These are phyloP conservation scores for Cordyceps fumosorosea DNA, from an alignment of 2,329 filamentous ascomycete species.

Conservation along the genomic window DNA sequence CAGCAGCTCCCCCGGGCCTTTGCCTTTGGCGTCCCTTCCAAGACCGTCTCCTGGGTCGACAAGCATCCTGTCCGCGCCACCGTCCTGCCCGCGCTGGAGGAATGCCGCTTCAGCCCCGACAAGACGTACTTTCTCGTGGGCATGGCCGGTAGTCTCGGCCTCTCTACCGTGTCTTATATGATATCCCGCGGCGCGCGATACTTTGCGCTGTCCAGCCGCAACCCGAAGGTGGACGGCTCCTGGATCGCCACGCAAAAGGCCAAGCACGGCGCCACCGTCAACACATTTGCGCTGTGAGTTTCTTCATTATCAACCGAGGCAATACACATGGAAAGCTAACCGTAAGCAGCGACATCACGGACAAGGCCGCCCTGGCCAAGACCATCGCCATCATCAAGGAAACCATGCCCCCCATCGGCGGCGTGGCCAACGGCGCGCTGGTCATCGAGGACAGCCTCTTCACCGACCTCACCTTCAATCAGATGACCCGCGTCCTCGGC, in stretches of 20 bases:
- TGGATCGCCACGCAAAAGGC: not conserved
- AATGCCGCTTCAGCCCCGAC: not conserved
- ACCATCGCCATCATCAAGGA: constrained; percentile 18
- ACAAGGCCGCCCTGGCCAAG: constrained; percentile 10
- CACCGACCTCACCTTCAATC: constrained; percentile 15
- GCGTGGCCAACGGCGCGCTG: constrained; percentile 33
- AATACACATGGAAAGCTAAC: not conserved
- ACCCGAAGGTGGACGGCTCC: constrained; percentile 22
- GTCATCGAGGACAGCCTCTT: constrained; percentile 25
- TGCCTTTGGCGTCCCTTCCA: not conserved
- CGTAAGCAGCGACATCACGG: constrained; percentile 17
- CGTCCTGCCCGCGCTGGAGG: not conserved
- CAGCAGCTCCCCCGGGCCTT: not conserved
- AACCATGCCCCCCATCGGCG: constrained; percentile 28
- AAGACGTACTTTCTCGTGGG: constrained; percentile 27
- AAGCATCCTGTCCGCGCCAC: not conserved
- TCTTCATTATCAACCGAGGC: too few relatives aligned
- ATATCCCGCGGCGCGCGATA: constrained; percentile 26
- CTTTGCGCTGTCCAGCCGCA: constrained; percentile 31
- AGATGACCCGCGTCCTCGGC: not conserved
- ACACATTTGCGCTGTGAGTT: constrained; percentile 4
- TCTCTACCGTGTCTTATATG: constrained; percentile 32
- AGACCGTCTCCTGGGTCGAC: not conserved
- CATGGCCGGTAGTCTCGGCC: constrained; percentile 26
- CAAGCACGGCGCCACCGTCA: constrained; percentile 1